Evolutionary conservation across 768 basidiomycete species (phyloP), one percentile per base, ranked within the genome.

Genomic region (Amanita phalloides): DNA sequence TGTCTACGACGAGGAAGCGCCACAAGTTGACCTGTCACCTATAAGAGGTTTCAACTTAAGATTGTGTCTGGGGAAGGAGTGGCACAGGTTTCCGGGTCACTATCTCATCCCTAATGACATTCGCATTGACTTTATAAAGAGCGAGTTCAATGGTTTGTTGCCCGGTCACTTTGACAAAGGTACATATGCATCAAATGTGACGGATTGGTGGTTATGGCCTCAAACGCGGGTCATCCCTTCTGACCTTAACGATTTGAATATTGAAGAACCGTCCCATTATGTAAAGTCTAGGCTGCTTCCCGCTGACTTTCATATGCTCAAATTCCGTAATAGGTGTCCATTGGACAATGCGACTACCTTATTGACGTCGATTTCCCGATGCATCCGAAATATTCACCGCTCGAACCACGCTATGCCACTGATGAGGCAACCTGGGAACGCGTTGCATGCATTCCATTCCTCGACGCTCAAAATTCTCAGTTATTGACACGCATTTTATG

Each of bases 11-110:
- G 73, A 76, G 8, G 68, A 75, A 50, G 63, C 58, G 3, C 71
- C 71, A 10, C 73, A 72, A 33, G 72, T 92, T 35, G 84, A 90
- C 61, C 72, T 90, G 25, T 66, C 82, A 0, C 80, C 78, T 0
- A 71, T 97, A 61, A 73, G 72, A 52, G 71, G 78, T 10, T 80
- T 93, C 59, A 77, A 82, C 52, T 68, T 98, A 53, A 79, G 74
- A 26, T 62, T 99, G 1, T 99, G 96, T 67, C 73, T 87, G 47
- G 90, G 86, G 45, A 94, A 93, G 64, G 96, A 99, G 67, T 99
- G 96, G 96, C 74, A 97, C 62, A 78, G 95, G 21, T 99, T 92
- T 73, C 89, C 93, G 2, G 81, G 90, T 3, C 86, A 87, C 63
- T 97, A 87, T 66, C 76, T 95, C 45, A 76, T 98, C 20, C 93